phyloP scores from a whole-genome alignment of 169 alveolate genomes.

The Eimeria acervulina region DNA sequence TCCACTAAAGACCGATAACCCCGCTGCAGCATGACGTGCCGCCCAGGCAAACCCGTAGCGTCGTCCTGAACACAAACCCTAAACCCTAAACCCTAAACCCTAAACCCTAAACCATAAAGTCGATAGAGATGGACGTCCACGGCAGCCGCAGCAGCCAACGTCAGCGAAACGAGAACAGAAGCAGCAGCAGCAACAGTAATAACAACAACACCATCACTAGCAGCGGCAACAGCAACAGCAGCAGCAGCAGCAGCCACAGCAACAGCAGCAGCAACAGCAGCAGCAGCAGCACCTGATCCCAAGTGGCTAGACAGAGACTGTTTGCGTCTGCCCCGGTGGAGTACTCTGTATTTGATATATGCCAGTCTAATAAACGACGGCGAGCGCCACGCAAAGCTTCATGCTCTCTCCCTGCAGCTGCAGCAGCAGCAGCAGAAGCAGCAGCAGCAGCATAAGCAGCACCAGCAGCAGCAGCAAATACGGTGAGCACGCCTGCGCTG shows the following conservation, averaged over 20 bases:
- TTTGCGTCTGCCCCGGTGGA: conserved; percentile 78
- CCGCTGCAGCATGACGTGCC: conserved; percentile 54
- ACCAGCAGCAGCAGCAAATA: too few species aligned
- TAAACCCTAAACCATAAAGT: too few species aligned
- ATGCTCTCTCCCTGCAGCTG: conserved; percentile 27
- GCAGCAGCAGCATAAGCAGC: too few species aligned
- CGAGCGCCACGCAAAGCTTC: background rate
- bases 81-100: too few species aligned
- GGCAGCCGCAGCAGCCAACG: background rate
- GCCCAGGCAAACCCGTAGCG: conserved; percentile 64
- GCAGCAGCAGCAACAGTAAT: background rate
- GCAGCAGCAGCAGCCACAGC: background rate
- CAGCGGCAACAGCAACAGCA: background rate
- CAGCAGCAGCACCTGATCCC: conserved; percentile 78
- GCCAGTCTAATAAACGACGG: conserved; percentile 33
- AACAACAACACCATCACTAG: background rate
- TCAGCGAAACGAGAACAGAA: background rate
- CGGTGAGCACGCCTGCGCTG: background rate
- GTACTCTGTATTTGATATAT: conserved; percentile 51
- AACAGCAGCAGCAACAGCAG: background rate
- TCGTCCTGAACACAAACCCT: conserved; percentile 60
- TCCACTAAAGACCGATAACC: conserved; percentile 67
- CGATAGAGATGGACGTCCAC: background rate
- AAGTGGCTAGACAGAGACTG: conserved; percentile 40
- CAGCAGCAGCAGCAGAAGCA: conserved; percentile 11